Evolutionary conservation across 2,329 filamentous ascomycete species (phyloP), one percentile per base, ranked within the genome.

Genomic region (Microthyrium microscopicum): DNA sequence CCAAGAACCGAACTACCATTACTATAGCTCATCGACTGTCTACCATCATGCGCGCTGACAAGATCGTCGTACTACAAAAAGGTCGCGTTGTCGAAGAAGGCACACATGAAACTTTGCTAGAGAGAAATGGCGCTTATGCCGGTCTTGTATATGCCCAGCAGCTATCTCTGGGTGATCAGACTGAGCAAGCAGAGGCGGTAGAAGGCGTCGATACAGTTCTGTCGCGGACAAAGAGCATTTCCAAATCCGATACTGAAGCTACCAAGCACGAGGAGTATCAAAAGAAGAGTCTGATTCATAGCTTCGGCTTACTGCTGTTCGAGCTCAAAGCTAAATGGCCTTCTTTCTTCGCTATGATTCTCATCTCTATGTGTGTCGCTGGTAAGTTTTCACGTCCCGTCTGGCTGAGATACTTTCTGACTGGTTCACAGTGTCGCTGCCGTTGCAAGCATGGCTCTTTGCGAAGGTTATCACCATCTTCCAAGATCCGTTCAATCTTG

Each of bases 1-100:
- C 77, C 0, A 58, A 66, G 6, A 65, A 61, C 5, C 66, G 80
- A 5, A 80, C 77, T 0, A 74, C 81, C 0, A 68, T 89, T n/a
- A 70, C 84, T 26, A 80, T 85, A 31, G 84, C 82, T 0, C 78
- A 84, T 48, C 63, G 77, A 4, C 59, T 84, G 3, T 79, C 75
- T 0, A 84, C 78, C 0, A 78, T 83, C 44, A 75, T 73, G 50
- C 70, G 77, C 41, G 81, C 82, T 4, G 77, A 91, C 46, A 70
- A 73, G 21, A 91, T 91, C 34, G 60, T 84, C 5, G 82, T 91
- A 1, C 53, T 91, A 33, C 66, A 76, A 29, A 68, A 76, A 42
- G 83, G 83, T 3, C 55, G 64, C 33, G 68, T 83, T 0, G 65
- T 77, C 6, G 81, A 92, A 50, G 60, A 75, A 42, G 83, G 83